Evolutionary conservation across 2,329 filamentous ascomycete species (phyloP), one percentile per base, ranked within the genome.

Genomic region (Aspergillus uvarum): DNA sequence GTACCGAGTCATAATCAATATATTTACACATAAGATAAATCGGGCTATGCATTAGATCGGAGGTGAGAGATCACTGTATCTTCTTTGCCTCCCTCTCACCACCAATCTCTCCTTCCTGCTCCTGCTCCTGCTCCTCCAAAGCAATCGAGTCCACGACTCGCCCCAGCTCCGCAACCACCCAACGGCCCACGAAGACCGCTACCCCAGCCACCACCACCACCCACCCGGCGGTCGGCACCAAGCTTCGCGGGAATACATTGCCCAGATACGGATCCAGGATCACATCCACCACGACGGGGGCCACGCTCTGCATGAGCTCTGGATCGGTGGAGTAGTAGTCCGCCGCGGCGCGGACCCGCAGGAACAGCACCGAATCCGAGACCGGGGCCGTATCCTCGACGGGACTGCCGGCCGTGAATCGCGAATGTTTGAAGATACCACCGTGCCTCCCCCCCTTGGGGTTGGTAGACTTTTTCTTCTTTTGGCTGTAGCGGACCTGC

Each of bases 241-340:
- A 80, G 4, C 92, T 96, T 54, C 81, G 82, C 12, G 95, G 95
- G 55, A 98, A 82, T 16, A 92, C 71, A 78, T 96, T 95, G 70
- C 88, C 77, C 47, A 96, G 62, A 71, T 89, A 98, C 0, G 92
- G 92, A 74, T 98, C 95, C 24, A 99, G 85, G 68, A 97, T 87
- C 59, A 89, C 77, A 68, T 99, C 94, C 54, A 89, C 89, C 56
- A 87, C 80, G 4, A 98, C 92, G 0, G 87, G 85, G 2, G 88
- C 88, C 14, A 91, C 89, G 62, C 82, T 70, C 52, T 80, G 76
- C 94, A 98, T 98, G 69, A 96, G 83, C 1, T 83, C 83, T 62
- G 80, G 76, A 72, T 96, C 84, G 60, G 86, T 82, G 11, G 90
- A 89, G 76, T 90, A 96, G 79, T 94, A 99, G 69, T 96, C 91